Evolutionary conservation across 371 early-diverging fungal species (phyloP).

Genomic region (Chytridiales sp.): DNA sequence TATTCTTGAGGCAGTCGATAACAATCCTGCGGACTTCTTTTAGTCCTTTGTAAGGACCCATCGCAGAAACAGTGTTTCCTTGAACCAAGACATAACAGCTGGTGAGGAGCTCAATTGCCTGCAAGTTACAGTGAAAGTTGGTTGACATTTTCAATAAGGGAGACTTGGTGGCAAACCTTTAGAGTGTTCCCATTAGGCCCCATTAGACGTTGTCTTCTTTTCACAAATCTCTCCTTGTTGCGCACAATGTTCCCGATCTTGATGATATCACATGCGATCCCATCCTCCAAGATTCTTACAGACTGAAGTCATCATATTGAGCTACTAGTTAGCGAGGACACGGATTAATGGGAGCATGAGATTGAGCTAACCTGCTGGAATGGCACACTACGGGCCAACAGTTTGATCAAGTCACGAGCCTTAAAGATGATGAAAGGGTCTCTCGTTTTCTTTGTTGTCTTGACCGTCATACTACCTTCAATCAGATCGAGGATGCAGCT

Average conservation of each 20-base stretch:
- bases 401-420: conserved; percentile 94
- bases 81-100: conserved; percentile 96
- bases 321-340: neutral
- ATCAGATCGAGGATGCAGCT: conserved; percentile 91
- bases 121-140: neutral
- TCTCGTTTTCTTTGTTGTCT: conserved; percentile 94
- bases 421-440: conserved; percentile 98
- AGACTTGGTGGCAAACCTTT: conserved; percentile 49
- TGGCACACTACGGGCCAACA: conserved; percentile 94
- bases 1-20: conserved; percentile 97
- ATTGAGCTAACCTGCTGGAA: conserved; percentile 73
- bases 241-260: conserved; percentile 93
- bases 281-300: conserved; percentile 91
- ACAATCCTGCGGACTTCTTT: conserved; percentile 91
- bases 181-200: conserved; percentile 98
- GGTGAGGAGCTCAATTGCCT: conserved; percentile 96
- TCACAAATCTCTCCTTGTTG: conserved; percentile 97
- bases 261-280: conserved; percentile 92
- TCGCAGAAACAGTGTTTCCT: conserved; percentile 95
- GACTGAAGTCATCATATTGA: conserved; percentile 51
- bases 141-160: neutral
- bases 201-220: conserved; percentile 94
- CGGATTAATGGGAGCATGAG: too few relatives aligned
- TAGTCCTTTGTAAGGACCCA: conserved; percentile 92
- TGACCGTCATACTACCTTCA: conserved; percentile 97